A percentile compares a stretch with the other conserved stretches of the same genome.
phyloP scores from a whole-genome alignment of 495 filamentous ascomycete species.

The Annulohypoxylon stygium region DNA sequence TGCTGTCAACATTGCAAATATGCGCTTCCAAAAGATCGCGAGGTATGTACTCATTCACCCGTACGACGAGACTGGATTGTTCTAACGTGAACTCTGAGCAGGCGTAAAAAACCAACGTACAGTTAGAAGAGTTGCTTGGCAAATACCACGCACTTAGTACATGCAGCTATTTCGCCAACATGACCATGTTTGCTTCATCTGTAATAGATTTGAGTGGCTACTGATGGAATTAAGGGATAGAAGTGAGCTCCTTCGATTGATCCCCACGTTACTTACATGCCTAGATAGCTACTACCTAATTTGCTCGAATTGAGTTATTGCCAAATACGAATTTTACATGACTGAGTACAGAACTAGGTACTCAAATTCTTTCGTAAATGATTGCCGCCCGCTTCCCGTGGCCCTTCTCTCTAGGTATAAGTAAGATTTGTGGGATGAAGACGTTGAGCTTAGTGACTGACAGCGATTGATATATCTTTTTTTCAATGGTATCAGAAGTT shows the following conservation, averaged over 20 bases:
- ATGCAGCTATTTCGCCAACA: background rate
- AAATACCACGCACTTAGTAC: background rate
- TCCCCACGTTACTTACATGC: background rate
- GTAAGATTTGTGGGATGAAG: background rate
- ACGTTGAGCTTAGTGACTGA: background rate
- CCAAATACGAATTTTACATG: background rate
- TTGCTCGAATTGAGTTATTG: background rate
- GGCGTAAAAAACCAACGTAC: background rate
- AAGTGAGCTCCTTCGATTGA: background rate
- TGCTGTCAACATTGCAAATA: background rate
- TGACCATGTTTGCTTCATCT: background rate
- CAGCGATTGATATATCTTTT: background rate
- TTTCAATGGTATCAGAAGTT: background rate
- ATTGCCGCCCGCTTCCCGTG: background rate
- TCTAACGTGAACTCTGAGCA: background rate
- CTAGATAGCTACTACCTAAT: background rate
- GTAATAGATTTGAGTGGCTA: background rate
- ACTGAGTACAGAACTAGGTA: background rate
- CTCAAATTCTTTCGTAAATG: background rate
- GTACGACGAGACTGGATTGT: background rate
- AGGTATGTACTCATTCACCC: constrained; percentile 13
- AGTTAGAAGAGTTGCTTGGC: background rate
- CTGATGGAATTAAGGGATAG: background rate
- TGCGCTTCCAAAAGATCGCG: background rate
- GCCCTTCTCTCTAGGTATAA: background rate